Evolutionary conservation across 2,329 filamentous ascomycete genomes (phyloP).

Genomic region (Aspergillus fumigatiaffinis): DNA sequence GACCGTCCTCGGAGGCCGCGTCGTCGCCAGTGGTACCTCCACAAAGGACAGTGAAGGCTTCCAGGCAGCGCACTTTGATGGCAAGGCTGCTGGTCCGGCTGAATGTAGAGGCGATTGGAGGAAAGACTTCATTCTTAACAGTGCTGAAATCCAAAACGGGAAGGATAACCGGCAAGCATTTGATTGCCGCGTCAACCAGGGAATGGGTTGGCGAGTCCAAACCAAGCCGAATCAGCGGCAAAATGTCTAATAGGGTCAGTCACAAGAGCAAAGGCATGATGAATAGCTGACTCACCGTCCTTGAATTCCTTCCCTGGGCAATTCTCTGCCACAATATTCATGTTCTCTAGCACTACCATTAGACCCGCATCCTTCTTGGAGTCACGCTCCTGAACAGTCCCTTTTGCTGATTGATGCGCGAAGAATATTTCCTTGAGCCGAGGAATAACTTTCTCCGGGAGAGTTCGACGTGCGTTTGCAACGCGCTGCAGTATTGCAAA

Average conservation of each 20-base stretch:
- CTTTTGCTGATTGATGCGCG: constrained; percentile 32
- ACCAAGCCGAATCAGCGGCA: constrained; percentile 78
- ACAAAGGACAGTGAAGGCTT: constrained; percentile 85
- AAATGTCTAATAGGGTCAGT: constrained; percentile 59
- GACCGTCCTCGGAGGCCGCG: constrained; percentile 58
- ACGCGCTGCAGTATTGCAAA: constrained; percentile 83
- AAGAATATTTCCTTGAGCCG: constrained; percentile 79
- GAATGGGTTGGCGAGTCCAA: constrained; percentile 87
- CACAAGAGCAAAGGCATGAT: constrained; percentile 8
- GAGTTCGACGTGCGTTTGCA: constrained; percentile 70
- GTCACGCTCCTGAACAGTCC: constrained; percentile 65
- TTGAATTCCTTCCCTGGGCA: constrained; percentile 91
- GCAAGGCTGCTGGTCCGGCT: constrained; percentile 87
- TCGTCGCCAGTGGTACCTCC: constrained; percentile 61
- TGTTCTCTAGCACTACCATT: constrained; percentile 85
- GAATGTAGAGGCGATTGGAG: constrained; percentile 84
- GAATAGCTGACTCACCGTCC: constrained; percentile 60
- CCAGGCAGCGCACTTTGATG: constrained; percentile 88
- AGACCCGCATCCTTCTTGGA: constrained; percentile 80
- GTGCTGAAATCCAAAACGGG: constrained; percentile 92
- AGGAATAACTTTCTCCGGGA: constrained; percentile 83
- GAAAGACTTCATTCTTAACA: constrained; percentile 95
- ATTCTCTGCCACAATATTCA: constrained; percentile 70
- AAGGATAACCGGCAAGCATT: constrained; percentile 73
- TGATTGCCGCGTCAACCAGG: constrained; percentile 79